These are phyloP conservation scores for Cyberlindnera galapagoensis DNA, from an alignment of 805 yeast genomes.

Conservation along the genomic window DNA sequence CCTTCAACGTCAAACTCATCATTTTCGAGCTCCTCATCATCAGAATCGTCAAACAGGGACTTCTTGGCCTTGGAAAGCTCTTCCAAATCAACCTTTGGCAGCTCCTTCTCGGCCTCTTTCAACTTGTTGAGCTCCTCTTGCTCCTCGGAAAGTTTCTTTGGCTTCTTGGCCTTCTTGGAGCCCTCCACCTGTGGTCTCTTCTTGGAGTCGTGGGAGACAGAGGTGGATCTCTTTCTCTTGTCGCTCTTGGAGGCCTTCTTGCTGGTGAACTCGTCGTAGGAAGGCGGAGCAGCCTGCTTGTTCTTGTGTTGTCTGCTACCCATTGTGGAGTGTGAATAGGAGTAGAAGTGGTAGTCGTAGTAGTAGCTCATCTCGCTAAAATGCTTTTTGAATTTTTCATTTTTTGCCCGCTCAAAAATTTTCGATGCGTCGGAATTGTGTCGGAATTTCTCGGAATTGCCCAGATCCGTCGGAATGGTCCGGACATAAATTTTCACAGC, in stretches of 20 bases:
- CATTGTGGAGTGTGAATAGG: slow-evolving; percentile 34
- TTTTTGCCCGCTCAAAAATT: too few species aligned
- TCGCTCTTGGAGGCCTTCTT: slow-evolving; percentile 31
- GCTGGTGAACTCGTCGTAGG: slow-evolving; percentile 72
- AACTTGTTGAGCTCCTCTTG: slow-evolving; percentile 18
- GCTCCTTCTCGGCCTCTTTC: slow-evolving; percentile 36
- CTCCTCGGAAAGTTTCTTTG: slow-evolving; percentile 23
- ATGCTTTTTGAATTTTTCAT: too few species aligned
- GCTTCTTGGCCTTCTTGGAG: slow-evolving; percentile 8
- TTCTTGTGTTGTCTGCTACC: slow-evolving; percentile 86
- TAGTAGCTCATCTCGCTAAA: too few species aligned
- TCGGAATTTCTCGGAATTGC: too few species aligned
- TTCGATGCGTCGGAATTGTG: too few species aligned
- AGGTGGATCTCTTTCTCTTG: slow-evolving; percentile 29
- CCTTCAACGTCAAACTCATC: slow-evolving; percentile 55
- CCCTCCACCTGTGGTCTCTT: slow-evolving; percentile 18
- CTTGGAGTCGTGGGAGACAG: slow-evolving; percentile 22
- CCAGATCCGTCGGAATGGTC: too few species aligned
- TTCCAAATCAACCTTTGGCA: slow-evolving; percentile 63
- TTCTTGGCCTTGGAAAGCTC: slow-evolving; percentile 66
- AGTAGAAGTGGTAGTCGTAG: not conserved
- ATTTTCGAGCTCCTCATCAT: slow-evolving; percentile 28
- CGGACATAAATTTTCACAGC: too few species aligned
- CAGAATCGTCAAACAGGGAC: slow-evolving; percentile 62
- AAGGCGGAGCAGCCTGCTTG: slow-evolving; percentile 90